These are phyloP conservation scores for Metarhizium brunneum DNA, from an alignment of 2,329 filamentous ascomycete species.

Conservation along the genomic window DNA sequence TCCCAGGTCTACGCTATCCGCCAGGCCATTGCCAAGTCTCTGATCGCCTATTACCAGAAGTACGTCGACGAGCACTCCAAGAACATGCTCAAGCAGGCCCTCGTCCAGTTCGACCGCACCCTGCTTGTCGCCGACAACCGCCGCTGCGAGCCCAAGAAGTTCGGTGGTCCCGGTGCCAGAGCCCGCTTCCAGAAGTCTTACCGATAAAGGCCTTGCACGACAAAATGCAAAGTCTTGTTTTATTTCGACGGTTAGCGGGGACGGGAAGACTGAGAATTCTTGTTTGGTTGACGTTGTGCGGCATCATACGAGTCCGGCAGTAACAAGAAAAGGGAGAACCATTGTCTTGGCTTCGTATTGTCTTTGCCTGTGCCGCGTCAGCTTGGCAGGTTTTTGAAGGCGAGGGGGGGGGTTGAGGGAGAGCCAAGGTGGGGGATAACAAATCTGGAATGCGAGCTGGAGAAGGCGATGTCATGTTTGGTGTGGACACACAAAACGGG, in stretches of 20 bases:
- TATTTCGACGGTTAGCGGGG: conserved; percentile 2
- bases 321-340: no score
- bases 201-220: conserved; percentile 57
- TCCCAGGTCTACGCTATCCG: conserved; percentile 98
- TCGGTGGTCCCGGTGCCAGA: conserved; percentile 86
- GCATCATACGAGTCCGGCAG: background rate
- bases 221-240: background rate
- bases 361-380: background rate
- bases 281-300: background rate
- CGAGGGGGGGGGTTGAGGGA: background rate
- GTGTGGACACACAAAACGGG: conserved; percentile 16
- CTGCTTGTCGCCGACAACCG: conserved; percentile 98
- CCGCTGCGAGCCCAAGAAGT: conserved; percentile 99
- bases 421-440: background rate
- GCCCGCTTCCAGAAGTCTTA: conserved; percentile 99
- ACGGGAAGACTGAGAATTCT: background rate
- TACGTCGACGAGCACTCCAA: conserved; percentile 99
- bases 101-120: conserved; percentile 92
- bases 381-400: background rate
- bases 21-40: conserved; percentile 88
- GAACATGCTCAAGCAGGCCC: conserved; percentile 96
- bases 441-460: conserved; percentile 7
- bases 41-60: conserved; percentile 92
- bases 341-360: background rate
- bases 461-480: conserved; percentile 14